Percentiles rank a stretch among this genome's conserved stretches.
phyloP scores from a whole-genome alignment of 2,329 filamentous ascomycete genomes.

The Metarhizium humberi region DNA sequence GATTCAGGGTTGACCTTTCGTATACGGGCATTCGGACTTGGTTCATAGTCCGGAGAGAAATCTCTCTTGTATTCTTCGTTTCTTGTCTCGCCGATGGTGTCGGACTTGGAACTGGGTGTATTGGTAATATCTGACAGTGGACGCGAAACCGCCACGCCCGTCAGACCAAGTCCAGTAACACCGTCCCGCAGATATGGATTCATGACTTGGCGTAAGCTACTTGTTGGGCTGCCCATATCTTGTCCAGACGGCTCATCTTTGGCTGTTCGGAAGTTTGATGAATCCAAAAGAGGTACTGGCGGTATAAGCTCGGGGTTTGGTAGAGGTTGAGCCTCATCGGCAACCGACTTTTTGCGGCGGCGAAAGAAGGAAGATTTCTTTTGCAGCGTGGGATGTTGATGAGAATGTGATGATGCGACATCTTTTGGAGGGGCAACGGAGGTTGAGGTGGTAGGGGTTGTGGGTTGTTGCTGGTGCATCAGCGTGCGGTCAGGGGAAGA shows the following conservation, averaged over 20 bases:
- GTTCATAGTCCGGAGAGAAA: constrained; percentile 69
- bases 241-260: constrained; percentile 20
- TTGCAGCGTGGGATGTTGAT: constrained; percentile 50
- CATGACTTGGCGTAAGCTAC: constrained; percentile 80
- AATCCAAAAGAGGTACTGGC: constrained; percentile 27
- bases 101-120: constrained; percentile 6
- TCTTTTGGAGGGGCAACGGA: constrained; percentile 42
- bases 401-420: constrained; percentile 30
- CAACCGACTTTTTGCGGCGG: constrained; percentile 80
- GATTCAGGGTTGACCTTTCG: constrained; percentile 47
- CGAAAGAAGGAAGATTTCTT: constrained; percentile 96
- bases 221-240: constrained; percentile 54
- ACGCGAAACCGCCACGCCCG: constrained; percentile 8
- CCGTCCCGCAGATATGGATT: constrained; percentile 57
- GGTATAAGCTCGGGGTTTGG: constrained; percentile 35
- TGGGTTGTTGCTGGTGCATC: constrained; percentile 25
- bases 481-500: constrained; percentile 23
- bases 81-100: constrained; percentile 18
- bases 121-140: constrained; percentile 18
- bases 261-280: constrained; percentile 22
- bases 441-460: constrained; percentile 28
- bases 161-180: constrained; percentile 20
- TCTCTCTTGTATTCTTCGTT: constrained; percentile 39
- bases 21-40: constrained; percentile 62
- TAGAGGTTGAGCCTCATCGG: constrained; percentile 58